Conservation (phyloP, 345 rosid species). For the Nephelium lappaceum region DNA sequence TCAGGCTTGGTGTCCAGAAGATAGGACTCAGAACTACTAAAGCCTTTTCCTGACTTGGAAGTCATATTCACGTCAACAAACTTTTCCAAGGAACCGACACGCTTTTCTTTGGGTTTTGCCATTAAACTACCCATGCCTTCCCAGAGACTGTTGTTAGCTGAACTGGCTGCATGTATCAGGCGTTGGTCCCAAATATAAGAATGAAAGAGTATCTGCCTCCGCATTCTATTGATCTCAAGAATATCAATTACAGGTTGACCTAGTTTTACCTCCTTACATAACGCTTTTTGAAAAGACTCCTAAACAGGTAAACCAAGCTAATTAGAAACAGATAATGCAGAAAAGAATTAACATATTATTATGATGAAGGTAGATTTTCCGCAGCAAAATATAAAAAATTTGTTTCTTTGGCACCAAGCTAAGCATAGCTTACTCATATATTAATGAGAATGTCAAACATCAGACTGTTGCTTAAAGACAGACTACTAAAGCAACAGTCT, state of each 20-base stretch:
- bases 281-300: constrained; percentile 60
- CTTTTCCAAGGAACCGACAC: constrained; percentile 52
- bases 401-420: neutral
- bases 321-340: constrained; percentile 13
- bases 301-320: constrained; percentile 25
- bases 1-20: constrained; percentile 40
- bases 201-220: constrained; percentile 71
- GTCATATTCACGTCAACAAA: constrained; percentile 45
- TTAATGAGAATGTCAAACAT: neutral
- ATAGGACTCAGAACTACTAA: constrained; percentile 45
- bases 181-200: constrained; percentile 88
- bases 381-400: neutral
- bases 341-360: neutral
- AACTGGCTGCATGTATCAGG: constrained; percentile 60
- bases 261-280: constrained; percentile 42
- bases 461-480: constrained; percentile 8
- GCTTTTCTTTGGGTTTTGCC: constrained; percentile 42
- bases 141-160: constrained; percentile 41
- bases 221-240: constrained; percentile 78
- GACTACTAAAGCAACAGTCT: neutral
- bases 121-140: constrained; percentile 38
- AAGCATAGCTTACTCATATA: constrained; percentile 2
- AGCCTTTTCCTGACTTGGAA: constrained; percentile 38
- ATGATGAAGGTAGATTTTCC: neutral
- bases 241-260: constrained; percentile 72